Evolutionary conservation across 2,329 filamentous ascomycete species (phyloP), one percentile per base, ranked within the genome.

Genomic region (Pseudogymnoascus sp.): DNA sequence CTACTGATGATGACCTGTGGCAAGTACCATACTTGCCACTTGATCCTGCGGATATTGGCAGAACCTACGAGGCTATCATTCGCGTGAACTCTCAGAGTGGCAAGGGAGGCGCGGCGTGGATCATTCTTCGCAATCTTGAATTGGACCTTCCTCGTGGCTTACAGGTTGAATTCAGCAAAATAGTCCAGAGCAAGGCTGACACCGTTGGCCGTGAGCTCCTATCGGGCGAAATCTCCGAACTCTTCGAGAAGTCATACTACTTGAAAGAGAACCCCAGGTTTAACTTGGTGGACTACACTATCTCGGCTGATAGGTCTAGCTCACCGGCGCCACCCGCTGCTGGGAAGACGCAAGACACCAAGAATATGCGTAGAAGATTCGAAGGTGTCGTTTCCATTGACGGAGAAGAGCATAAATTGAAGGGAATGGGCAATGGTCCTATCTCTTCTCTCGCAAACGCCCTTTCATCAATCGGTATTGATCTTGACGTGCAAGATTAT

Each of bases 61-160:
- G 93, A 63, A 97, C 88, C n/a, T 97, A 97, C 83, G 93, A 97
- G 77, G 93, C 93, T 64, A 89, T 97, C 73, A 97, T 97, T 73
- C 90, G 93, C 64, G 93, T 97, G 83, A 99, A 97, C 81, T 96
- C 91, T 16, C 93, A 97, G 75, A 91, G 87, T 70, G 93, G 93
- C 67, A 97, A 99, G 79, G 93, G 93, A 65, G 95, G 95, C 69
- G 88, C 91, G 64, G 93, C 93, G 60, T 97, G 91, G 90, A 90
- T 97, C 73, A 93, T 97, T 73, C 87, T 93, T 73, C 88, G 89
- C 69, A 88, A 91, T 71, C 85, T 97, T 65, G 86, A 95, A 72
- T 88, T 97, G 71, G 95, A 97, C 75, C 85, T 97, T 60, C 95
- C 95, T 14, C 90, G 95, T 66, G 92, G 92, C 61, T 83, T 97